phyloP scores from a whole-genome alignment of 225 moss, liverwort and hornwort genomes.

The Straminergon stramineum region DNA sequence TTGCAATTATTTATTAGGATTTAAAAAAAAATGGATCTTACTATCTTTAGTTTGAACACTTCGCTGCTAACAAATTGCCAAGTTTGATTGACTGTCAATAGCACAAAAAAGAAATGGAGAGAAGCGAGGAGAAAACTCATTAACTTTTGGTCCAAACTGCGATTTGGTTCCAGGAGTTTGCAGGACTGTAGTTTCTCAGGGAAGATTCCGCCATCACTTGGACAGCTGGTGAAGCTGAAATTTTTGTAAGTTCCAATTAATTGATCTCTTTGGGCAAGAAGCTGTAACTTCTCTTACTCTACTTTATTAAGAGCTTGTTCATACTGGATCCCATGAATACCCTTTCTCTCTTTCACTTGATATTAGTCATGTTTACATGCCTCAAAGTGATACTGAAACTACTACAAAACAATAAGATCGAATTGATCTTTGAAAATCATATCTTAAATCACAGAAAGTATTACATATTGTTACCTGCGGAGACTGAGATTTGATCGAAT shows the following conservation, averaged over 20 bases:
- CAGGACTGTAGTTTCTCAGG: conserved; percentile 19
- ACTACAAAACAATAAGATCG: not conserved
- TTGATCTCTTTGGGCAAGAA: not conserved
- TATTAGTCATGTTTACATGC: not conserved
- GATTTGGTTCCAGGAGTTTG: conserved; percentile 20
- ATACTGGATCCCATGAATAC: not conserved
- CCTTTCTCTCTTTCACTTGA: not conserved
- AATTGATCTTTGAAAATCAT: not conserved
- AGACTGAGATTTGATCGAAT: not conserved
- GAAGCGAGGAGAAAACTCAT: not conserved
- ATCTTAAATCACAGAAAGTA: not conserved
- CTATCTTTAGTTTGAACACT: not conserved
- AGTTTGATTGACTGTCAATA: not conserved
- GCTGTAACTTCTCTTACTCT: not conserved
- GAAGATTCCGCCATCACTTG: conserved; percentile 2
- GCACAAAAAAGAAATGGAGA: not conserved
- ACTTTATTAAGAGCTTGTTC: not conserved
- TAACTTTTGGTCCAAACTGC: not conserved
- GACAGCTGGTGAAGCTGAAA: not conserved
- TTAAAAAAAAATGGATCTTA: not conserved
- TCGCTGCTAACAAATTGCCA: not conserved
- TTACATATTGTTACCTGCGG: not conserved
- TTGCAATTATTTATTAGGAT: not conserved
- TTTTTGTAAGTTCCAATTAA: conserved; percentile 10
- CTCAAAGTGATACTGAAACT: not conserved